phyloP scores from a whole-genome alignment of 208 protist species.

The Leishmania arabica region DNA sequence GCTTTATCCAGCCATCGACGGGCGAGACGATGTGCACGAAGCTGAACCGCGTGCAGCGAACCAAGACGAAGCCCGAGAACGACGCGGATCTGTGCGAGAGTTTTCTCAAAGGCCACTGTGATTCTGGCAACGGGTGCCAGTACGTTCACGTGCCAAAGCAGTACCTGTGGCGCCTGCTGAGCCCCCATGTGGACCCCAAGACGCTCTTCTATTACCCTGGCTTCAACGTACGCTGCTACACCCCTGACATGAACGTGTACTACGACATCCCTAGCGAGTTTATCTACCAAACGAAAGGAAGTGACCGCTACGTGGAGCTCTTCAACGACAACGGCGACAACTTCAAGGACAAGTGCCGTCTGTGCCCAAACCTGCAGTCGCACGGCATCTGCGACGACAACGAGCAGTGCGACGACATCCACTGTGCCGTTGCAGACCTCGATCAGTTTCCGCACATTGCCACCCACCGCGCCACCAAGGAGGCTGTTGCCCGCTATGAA shows the following conservation, averaged over 20 bases:
- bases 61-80: constrained; percentile 36
- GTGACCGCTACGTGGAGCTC: constrained; percentile 64
- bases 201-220: constrained; percentile 52
- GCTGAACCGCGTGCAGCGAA: constrained; percentile 58
- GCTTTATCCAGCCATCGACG: constrained; percentile 43
- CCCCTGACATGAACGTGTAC: constrained; percentile 62
- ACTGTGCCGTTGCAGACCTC: constrained; percentile 53
- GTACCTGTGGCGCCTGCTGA: constrained; percentile 71
- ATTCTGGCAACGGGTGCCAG: constrained; percentile 43
- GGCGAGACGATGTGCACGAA: constrained; percentile 48
- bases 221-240: constrained; percentile 79
- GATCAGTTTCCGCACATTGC: constrained; percentile 45
- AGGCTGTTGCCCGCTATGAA: constrained; percentile 51
- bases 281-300: constrained; percentile 61
- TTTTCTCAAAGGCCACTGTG: constrained; percentile 62
- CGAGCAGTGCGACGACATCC: constrained; percentile 55
- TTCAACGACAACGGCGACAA: constrained; percentile 83
- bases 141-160: constrained; percentile 72
- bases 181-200: constrained; percentile 36
- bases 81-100: constrained; percentile 63
- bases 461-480: constrained; percentile 63
- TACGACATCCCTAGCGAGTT: constrained; percentile 76
- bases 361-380: constrained; percentile 48
- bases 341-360: constrained; percentile 77
- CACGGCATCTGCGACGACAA: constrained; percentile 50